Evolutionary conservation across 2,329 filamentous ascomycete species (phyloP), one percentile per base, ranked within the genome.

Genomic region (Penicillium oxalicum): DNA sequence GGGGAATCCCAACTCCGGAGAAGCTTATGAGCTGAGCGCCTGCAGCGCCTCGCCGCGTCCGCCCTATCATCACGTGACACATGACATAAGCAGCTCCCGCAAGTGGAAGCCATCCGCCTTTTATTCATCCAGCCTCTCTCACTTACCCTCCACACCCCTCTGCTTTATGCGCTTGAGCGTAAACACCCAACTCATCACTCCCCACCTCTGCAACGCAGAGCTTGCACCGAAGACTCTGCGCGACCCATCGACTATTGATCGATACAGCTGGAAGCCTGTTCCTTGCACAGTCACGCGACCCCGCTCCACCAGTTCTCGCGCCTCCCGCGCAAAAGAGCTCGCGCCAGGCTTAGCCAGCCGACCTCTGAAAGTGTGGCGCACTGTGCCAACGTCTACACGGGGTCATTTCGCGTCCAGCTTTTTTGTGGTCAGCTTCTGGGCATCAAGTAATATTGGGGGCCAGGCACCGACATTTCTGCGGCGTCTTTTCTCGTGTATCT

Each of bases 401-500:
- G 29, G 25, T 34, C 47, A 49, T 47, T 32, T 39, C 41, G 39
- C 52, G 48, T 52, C 57, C 52, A 51, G 48, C 46, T 59, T 57
- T 52, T 57, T 52, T 51, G 47, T 55, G 49, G 51, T 37, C 52
- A 50, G 46, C 51, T 52, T 55, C 32, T 58, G 53, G 54, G 58
- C 55, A 60, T 55, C 53, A 59, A 68, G 63, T 69, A 67, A 65
- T 66, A 64, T 57, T 51, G 56, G 60, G 58, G 60, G 57, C 56
- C 50, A 58, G 58, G 58, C 59, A 57, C 56, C 57, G 55, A 56
- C 59, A 54, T 54, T 58, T 60, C 49, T 59, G 54, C 61, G 54
- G 58, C 57, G 59, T 64, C 62, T 63, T 61, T 56, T 56, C 57
- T 63, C 66, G 60, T 67, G 68, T 71, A 69, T 70, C 68, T 63